Evolutionary conservation across 345 rosid species (phyloP), one percentile per base, ranked within the genome.

Genomic region (Schrenkiella parvula): DNA sequence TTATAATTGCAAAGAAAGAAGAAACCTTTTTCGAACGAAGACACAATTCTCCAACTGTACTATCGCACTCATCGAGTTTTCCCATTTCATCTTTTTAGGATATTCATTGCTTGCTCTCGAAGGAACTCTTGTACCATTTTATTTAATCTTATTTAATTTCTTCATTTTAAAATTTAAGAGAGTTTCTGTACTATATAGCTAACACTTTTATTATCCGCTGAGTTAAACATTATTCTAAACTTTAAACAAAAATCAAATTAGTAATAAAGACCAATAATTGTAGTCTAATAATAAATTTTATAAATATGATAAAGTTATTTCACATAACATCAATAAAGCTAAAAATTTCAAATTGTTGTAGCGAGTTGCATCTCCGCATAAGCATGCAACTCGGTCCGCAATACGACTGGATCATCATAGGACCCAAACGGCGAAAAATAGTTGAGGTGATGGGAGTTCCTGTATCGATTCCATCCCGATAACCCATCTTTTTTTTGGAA

Each of bases 41-140:
- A 76, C 70, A 76, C 38, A 64, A 8, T 4, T 63, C 60, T 70
- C 65, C 70, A 69, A 76, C 79, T 76, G 70, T 68, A 62, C 35
- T 44, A 69, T 76, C 79, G 70, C 79, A 76, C 71, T 69, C 73
- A 75, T 68, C 64, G 79, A 61, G 57, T 59, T 34, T 67, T 60
- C 65, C 65, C 13, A 68, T 64, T 70, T 69, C 60, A 52, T 46
- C 79, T 76, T 76, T 76, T 76, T 35, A 76, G 79, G 75, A 76
- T 54, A 69, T 69, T 62, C 75, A 76, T 63, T 76, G 79, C 79
- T 76, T 76, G 79, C 71, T 47, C 71, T 55, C 32, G 59, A 76
- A 76, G 79, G 52, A 76, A 69, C 54, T 32, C 37, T 23, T 57
- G 6, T 73, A 65, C 68, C 68, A 46, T 26, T 58, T 50, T 14